phyloP scores from a whole-genome alignment of 768 basidiomycete species.

The Phylloporus sp. region DNA sequence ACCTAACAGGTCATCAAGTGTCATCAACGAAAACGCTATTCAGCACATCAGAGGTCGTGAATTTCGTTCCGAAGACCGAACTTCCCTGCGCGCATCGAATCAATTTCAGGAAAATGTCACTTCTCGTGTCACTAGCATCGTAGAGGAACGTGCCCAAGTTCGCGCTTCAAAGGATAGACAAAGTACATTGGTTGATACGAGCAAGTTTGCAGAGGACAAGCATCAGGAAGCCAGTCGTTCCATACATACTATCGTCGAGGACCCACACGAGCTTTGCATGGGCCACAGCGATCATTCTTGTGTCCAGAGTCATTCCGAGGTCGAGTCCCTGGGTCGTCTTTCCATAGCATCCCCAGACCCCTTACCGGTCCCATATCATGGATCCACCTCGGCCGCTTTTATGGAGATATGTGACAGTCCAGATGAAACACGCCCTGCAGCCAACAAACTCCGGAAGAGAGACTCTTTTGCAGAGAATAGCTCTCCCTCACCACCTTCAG shows the following conservation, averaged over 20 bases:
- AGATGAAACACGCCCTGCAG: slow-evolving; percentile 13
- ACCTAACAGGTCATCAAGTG: slow-evolving; percentile 12
- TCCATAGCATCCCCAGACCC: slow-evolving; percentile 40
- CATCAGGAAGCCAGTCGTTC: slow-evolving; percentile 24
- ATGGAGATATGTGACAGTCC: slow-evolving; percentile 33
- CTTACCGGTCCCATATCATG: slow-evolving; percentile 44
- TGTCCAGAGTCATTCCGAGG: slow-evolving; percentile 19
- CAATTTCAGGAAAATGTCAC: slow-evolving; percentile 13
- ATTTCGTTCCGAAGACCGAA: slow-evolving; percentile 17
- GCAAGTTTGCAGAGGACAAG: slow-evolving; percentile 13
- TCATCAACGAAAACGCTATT: slow-evolving; percentile 8
- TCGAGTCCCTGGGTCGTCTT: slow-evolving; percentile 21
- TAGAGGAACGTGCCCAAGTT: slow-evolving; percentile 13
- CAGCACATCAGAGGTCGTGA: slow-evolving; percentile 12
- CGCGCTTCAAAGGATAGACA: slow-evolving; percentile 9
- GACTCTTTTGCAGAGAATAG: slow-evolving; percentile 17
- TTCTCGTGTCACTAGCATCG: slow-evolving; percentile 4
- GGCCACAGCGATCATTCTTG: slow-evolving; percentile 13
- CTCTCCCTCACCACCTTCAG: slow-evolving; percentile 28
- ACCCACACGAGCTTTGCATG: slow-evolving; percentile 20
- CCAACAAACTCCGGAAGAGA: slow-evolving; percentile 12
- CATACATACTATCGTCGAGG: slow-evolving; percentile 28
- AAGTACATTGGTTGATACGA: slow-evolving; percentile 16
- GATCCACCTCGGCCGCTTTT: slow-evolving; percentile 28
- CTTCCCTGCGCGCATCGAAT: slow-evolving; percentile 6